Percentiles rank a stretch among this genome's conserved stretches.
phyloP scores from a whole-genome alignment of 1,284 basidiomycete genomes.

The Naganishia sp. region DNA sequence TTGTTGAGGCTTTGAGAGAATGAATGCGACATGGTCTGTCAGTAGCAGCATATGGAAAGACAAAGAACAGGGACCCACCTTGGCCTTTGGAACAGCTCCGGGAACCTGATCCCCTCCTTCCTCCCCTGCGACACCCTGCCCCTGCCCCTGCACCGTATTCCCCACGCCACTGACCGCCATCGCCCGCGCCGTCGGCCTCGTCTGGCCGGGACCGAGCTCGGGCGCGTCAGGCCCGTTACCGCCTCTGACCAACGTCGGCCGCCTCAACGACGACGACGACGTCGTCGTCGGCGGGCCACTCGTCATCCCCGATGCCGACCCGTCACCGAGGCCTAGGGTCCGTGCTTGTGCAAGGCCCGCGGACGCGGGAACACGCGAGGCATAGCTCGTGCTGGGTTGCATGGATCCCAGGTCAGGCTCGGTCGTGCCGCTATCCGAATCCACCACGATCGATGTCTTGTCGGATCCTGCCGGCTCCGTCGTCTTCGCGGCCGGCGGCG shows the following conservation, averaged over 20 bases:
- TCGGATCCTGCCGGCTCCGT: background rate
- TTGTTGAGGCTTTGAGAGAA: constrained; percentile 47
- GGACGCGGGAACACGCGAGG: constrained; percentile 15
- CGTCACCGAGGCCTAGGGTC: background rate
- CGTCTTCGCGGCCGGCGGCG: background rate
- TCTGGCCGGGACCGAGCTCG: background rate
- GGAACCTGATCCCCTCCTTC: constrained; percentile 6
- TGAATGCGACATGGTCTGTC: background rate
- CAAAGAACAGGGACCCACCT: background rate
- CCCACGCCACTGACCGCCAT: background rate
- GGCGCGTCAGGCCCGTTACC: constrained; percentile 10
- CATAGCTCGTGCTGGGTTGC: constrained; percentile 27
- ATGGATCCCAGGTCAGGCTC: constrained; percentile 3
- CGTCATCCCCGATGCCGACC: background rate
- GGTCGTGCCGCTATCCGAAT: constrained; percentile 2
- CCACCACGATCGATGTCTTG: background rate
- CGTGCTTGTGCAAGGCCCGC: background rate
- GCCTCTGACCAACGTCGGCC: constrained; percentile 15
- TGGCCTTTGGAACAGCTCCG: constrained; percentile 12
- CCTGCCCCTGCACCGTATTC: background rate
- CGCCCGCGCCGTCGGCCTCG: constrained; percentile 16
- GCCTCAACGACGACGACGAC: background rate
- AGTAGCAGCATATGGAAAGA: background rate
- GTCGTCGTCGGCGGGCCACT: background rate
- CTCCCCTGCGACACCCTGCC: background rate